A percentile compares a stretch with the other conserved stretches of the same genome.
phyloP scores from a whole-genome alignment of 164 flowering plant species.

The Hamamelis virginiana region DNA sequence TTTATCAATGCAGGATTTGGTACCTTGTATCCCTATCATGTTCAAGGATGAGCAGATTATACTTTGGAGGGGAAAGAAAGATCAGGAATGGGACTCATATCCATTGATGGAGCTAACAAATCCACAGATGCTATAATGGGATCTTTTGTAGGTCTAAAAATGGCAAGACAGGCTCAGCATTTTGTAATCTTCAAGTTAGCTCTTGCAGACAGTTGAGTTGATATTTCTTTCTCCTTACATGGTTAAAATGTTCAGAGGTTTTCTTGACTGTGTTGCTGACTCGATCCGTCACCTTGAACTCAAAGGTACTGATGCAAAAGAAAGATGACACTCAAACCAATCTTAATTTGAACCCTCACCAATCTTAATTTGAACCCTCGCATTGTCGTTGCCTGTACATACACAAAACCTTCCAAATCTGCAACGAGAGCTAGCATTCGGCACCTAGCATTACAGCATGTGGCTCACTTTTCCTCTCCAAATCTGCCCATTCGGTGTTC shows the following conservation, averaged over 20 bases:
- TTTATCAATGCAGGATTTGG: conserved; percentile 68
- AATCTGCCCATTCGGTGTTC: too few species aligned
- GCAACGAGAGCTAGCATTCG: too few species aligned
- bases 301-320: too few species aligned
- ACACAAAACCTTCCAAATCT: too few species aligned
- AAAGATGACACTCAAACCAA: too few species aligned
- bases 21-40: conserved; percentile 88
- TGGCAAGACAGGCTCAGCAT: background rate
- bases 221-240: background rate
- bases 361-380: too few species aligned
- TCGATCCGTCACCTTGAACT: background rate
- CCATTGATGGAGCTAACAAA: background rate
- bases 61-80: conserved; percentile 73
- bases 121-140: background rate
- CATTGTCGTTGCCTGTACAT: too few species aligned
- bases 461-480: too few species aligned
- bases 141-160: background rate
- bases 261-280: background rate
- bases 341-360: too few species aligned
- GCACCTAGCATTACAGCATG: too few species aligned
- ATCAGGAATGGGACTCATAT: conserved; percentile 14
- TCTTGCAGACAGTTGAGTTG: background rate
- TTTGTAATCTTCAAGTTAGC: background rate
- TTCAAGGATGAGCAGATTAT: conserved; percentile 86
- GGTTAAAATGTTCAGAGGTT: background rate